Percentiles rank a stretch among this genome's conserved stretches.
Evolutionary conservation across 176 grass and related monocot species (phyloP).

Genomic region (Oryza meridionalis): DNA sequence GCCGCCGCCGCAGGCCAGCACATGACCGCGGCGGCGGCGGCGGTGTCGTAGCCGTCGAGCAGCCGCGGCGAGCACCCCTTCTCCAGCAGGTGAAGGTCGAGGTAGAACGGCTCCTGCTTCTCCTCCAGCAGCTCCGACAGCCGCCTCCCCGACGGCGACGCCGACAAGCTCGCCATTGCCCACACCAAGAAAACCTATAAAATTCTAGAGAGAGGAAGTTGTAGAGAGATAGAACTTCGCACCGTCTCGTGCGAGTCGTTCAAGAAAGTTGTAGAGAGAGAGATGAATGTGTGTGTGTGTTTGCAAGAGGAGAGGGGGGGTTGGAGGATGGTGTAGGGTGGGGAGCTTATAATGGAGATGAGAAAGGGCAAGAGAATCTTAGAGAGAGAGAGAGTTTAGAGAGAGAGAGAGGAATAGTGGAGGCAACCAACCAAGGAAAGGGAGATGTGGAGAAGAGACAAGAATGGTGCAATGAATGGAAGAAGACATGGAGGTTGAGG

Average conservation of each 20-base stretch:
- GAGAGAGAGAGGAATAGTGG: background rate
- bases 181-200: background rate
- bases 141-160: constrained; percentile 53
- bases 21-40: constrained; percentile 15
- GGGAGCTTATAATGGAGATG: constrained; percentile 48
- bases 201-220: background rate
- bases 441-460: constrained; percentile 47
- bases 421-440: background rate
- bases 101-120: constrained; percentile 83
- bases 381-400: background rate
- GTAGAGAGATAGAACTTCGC: no score
- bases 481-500: constrained; percentile 43
- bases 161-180: constrained; percentile 54
- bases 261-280: background rate
- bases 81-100: constrained; percentile 83
- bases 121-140: constrained; percentile 87
- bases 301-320: background rate
- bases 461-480: constrained; percentile 6
- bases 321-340: background rate
- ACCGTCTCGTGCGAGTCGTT: no score
- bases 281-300: background rate
- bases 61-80: constrained; percentile 60
- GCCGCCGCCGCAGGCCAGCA: constrained; percentile 63
- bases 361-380: background rate
- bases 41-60: constrained; percentile 55